Conservation (phyloP, 2,329 filamentous ascomycete genomes). For the Acephala macrosclerotiorum region DNA sequence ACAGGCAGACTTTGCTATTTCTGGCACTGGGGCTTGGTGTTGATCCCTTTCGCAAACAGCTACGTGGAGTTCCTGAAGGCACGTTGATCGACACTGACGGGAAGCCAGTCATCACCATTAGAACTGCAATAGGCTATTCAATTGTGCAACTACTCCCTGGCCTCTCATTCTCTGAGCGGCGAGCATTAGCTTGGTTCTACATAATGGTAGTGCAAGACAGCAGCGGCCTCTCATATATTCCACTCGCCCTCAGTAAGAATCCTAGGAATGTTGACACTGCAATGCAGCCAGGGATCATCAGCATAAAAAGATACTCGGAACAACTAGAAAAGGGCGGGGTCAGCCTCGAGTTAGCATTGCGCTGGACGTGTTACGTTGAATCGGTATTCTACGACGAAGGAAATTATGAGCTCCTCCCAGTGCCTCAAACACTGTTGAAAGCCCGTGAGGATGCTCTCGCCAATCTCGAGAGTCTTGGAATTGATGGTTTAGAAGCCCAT, state of each 20-base stretch:
- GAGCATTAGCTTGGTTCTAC: constrained; percentile 16
- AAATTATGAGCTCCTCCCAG: constrained; percentile 1
- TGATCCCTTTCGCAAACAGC: constrained; percentile 11
- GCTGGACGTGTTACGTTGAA: constrained; percentile 17
- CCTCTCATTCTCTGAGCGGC: constrained; percentile 14
- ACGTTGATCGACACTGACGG: too few relatives aligned
- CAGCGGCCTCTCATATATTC: constrained; percentile 16
- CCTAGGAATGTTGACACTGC: background rate
- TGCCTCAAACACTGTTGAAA: too few relatives aligned
- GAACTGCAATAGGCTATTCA: background rate
- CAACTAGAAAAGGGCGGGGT: constrained; percentile 12
- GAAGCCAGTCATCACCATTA: too few relatives aligned
- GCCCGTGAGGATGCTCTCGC: too few relatives aligned
- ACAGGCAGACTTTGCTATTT: constrained; percentile 14
- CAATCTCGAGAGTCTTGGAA: too few relatives aligned
- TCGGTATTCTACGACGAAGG: constrained; percentile 12
- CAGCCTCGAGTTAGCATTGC: constrained; percentile 13
- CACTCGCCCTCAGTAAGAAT: constrained; percentile 11
- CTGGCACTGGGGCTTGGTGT: constrained; percentile 15
- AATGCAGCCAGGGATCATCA: too few relatives aligned
- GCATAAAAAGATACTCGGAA: background rate
- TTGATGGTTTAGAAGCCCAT: background rate
- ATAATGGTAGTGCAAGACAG: constrained; percentile 15
- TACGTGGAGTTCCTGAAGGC: constrained; percentile 7
- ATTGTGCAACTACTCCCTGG: constrained; percentile 9